phyloP scores from a whole-genome alignment of 2,329 filamentous ascomycete genomes.

The Botryotinia convoluta region DNA sequence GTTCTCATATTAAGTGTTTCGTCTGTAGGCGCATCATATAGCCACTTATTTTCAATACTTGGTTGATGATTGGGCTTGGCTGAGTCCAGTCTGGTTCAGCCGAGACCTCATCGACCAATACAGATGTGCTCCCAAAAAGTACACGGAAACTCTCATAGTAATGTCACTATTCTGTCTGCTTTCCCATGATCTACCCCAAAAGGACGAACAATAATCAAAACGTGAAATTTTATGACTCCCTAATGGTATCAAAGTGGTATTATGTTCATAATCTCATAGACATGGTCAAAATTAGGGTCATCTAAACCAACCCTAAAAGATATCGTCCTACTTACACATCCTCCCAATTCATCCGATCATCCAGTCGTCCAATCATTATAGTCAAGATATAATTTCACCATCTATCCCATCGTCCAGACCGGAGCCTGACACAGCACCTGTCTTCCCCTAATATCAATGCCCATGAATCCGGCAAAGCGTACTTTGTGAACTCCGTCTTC shows the following conservation, averaged over 20 bases:
- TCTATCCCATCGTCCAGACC: slow-evolving; percentile 58
- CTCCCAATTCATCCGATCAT: slow-evolving; percentile 13
- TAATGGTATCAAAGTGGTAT: slow-evolving; percentile 10
- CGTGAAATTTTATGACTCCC: not conserved
- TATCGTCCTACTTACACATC: not conserved
- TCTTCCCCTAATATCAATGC: slow-evolving; percentile 69
- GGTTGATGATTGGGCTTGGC: not conserved
- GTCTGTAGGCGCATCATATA: not conserved
- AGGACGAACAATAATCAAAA: not conserved
- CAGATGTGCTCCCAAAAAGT: not conserved
- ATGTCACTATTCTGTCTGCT: not conserved
- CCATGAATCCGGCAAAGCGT: slow-evolving; percentile 72
- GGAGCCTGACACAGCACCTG: slow-evolving; percentile 75
- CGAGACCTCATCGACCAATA: not conserved
- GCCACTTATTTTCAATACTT: not conserved
- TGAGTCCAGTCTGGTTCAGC: not conserved
- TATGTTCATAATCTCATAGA: slow-evolving; percentile 5
- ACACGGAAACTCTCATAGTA: not conserved
- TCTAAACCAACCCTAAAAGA: not conserved
- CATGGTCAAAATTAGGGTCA: not conserved
- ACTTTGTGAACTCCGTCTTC: slow-evolving; percentile 50
- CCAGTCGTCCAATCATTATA: slow-evolving; percentile 11
- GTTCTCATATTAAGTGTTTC: not conserved
- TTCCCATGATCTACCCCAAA: not conserved
- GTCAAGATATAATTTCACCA: not conserved